Conservation (phyloP, 805 yeast species). For the Kodamaea kakaduensis region DNA sequence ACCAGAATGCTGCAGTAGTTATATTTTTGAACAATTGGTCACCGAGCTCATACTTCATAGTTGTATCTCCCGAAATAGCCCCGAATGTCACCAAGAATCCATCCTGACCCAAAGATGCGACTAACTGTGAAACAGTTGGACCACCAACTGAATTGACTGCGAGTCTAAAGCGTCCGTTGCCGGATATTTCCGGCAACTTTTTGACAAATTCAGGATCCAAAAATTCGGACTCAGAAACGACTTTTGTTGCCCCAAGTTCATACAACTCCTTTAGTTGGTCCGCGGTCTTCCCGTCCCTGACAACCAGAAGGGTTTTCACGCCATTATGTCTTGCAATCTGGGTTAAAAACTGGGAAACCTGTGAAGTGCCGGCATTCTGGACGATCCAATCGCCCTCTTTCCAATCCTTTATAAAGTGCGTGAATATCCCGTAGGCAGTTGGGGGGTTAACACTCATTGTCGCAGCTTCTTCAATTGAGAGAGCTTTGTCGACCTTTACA, state of each 20-base stretch:
- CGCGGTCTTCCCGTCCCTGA: slow-evolving; percentile 29
- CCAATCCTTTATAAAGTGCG: slow-evolving; percentile 20
- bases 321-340: slow-evolving; percentile 24
- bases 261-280: slow-evolving; percentile 20
- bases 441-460: slow-evolving; percentile 21
- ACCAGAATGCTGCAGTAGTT: slow-evolving; percentile 31
- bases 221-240: slow-evolving; percentile 27
- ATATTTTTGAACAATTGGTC: slow-evolving; percentile 31
- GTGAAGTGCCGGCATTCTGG: slow-evolving; percentile 33
- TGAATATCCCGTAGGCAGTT: slow-evolving; percentile 19
- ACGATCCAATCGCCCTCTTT: slow-evolving; percentile 29
- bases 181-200: slow-evolving; percentile 16
- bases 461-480: slow-evolving; percentile 16
- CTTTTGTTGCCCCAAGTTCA: slow-evolving; percentile 20
- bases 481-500: slow-evolving; percentile 5
- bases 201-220: slow-evolving; percentile 15
- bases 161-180: slow-evolving; percentile 20
- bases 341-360: slow-evolving; percentile 27
- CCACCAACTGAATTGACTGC: slow-evolving; percentile 34
- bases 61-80: slow-evolving; percentile 15
- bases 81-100: slow-evolving; percentile 31
- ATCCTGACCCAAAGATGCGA: slow-evolving; percentile 21
- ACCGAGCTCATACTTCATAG: slow-evolving; percentile 19
- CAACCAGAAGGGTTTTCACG: slow-evolving; percentile 26
- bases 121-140: slow-evolving; percentile 20